Percentiles rank a stretch among this genome's conserved stretches.
Evolutionary conservation across 1,284 basidiomycete species (phyloP).

Genomic region (Trametes sp.): DNA sequence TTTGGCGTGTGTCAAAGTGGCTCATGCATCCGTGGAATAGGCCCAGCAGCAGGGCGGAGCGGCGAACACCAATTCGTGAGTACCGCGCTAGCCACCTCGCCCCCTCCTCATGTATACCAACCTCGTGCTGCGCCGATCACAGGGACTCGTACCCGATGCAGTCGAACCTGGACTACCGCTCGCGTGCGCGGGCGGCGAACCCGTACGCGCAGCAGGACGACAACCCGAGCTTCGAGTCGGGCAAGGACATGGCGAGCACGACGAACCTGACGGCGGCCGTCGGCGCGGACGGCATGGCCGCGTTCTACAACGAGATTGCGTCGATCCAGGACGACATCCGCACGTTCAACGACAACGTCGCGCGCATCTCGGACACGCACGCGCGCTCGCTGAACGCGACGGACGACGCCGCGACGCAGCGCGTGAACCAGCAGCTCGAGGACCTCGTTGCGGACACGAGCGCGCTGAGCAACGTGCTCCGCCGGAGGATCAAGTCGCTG

Average conservation of each 20-base stretch:
- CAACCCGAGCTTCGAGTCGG: slow-evolving; percentile 66
- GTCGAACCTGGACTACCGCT: slow-evolving; percentile 57
- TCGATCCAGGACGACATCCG: slow-evolving; percentile 77
- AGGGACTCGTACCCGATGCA: slow-evolving; percentile 76
- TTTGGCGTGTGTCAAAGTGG: slow-evolving; percentile 2
- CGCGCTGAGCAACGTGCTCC: slow-evolving; percentile 75
- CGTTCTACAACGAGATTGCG: slow-evolving; percentile 81
- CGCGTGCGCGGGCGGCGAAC: slow-evolving; percentile 50
- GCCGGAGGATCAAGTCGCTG: slow-evolving; percentile 81
- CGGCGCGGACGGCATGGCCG: slow-evolving; percentile 77
- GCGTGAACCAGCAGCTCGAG: slow-evolving; percentile 71
- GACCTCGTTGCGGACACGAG: slow-evolving; percentile 83
- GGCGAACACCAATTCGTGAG: slow-evolving; percentile 58
- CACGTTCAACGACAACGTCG: slow-evolving; percentile 75
- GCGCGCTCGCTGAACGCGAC: slow-evolving; percentile 81
- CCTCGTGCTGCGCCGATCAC: slow-evolving; percentile 21
- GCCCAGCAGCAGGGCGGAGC: slow-evolving; percentile 70
- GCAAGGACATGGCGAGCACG: slow-evolving; percentile 57
- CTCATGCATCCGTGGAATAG: slow-evolving; percentile 44
- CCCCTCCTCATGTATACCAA: slow-evolving; percentile 12
- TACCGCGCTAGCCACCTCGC: slow-evolving; percentile 25
- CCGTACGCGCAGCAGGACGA: slow-evolving; percentile 72
- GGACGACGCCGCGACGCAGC: slow-evolving; percentile 72
- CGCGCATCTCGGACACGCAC: slow-evolving; percentile 75
- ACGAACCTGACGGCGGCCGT: slow-evolving; percentile 53